These are phyloP conservation scores for Bacterosira constricta DNA, from an alignment of 108 stramenopile species.

Conservation along the genomic window DNA sequence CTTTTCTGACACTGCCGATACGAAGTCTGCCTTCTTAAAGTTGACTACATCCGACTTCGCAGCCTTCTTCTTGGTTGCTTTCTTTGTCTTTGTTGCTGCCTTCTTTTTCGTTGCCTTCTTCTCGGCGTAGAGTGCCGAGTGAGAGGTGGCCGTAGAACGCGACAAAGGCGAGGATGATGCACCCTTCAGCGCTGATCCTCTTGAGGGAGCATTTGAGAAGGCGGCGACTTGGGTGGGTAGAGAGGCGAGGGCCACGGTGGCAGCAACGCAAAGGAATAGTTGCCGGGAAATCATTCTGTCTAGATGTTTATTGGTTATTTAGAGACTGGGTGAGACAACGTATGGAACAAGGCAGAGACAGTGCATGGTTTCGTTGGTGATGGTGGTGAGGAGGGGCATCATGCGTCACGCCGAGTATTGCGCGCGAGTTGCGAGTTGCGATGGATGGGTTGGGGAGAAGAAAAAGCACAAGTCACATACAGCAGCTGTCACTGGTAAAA, in stretches of 20 bases:
- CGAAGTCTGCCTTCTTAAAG: slow-evolving; percentile 82
- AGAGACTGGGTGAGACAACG: too few species aligned
- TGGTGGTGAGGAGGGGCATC: too few species aligned
- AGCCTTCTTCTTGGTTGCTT: not conserved
- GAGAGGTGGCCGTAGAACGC: not conserved
- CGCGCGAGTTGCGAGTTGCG: too few species aligned
- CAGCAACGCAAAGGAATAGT: slow-evolving; percentile 1
- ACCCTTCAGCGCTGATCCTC: slow-evolving; percentile 1
- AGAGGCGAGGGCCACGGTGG: slow-evolving; percentile 2
- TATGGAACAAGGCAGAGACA: too few species aligned
- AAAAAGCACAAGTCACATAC: too few species aligned
- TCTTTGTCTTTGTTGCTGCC: not conserved
- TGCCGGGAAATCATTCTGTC: slow-evolving; percentile 6
- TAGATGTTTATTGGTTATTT: too few species aligned
- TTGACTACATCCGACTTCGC: slow-evolving; percentile 47
- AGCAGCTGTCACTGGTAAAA: too few species aligned
- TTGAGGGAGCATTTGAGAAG: slow-evolving; percentile 1
- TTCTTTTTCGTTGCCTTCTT: slow-evolving; percentile 14
- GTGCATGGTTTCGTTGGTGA: too few species aligned
- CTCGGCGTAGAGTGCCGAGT: slow-evolving; percentile 1
- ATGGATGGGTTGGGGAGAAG: too few species aligned
- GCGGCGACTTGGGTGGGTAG: not conserved
- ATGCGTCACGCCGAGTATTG: too few species aligned
- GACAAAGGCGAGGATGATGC: not conserved
- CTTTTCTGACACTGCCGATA: slow-evolving; percentile 69